These are phyloP conservation scores for Pseudocercospora eumusae DNA, from an alignment of 2,329 filamentous ascomycete species.

Conservation along the genomic window DNA sequence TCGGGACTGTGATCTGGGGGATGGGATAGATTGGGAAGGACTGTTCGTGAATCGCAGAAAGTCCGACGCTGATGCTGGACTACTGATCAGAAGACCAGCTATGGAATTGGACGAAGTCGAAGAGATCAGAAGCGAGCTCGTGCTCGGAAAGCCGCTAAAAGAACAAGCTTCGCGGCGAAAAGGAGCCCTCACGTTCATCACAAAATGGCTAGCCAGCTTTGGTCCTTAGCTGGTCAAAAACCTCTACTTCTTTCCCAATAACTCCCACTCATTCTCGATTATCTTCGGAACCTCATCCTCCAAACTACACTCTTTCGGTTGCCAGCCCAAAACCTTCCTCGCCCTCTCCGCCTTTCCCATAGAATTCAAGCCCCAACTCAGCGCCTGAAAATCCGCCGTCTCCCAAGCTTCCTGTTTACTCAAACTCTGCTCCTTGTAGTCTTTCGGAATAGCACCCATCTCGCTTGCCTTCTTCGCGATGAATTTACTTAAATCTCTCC, in stretches of 20 bases:
- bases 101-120: not conserved
- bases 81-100: not conserved
- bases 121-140: not conserved
- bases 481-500: conserved; percentile 45
- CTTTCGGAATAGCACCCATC: conserved; percentile 50
- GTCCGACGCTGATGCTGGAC: not conserved
- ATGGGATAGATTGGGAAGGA: not conserved
- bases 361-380: conserved; percentile 64
- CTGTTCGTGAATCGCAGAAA: not conserved
- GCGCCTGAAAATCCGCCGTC: conserved; percentile 51
- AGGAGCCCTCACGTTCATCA: not conserved
- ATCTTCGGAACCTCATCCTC: conserved; percentile 37
- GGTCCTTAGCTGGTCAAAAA: too few relatives aligned
- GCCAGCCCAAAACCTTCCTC: conserved; percentile 62
- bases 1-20: not conserved
- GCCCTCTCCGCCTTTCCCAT: conserved; percentile 58
- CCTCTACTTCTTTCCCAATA: not conserved
- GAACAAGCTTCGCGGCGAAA: not conserved
- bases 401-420: conserved; percentile 52
- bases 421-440: conserved; percentile 58
- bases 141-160: not conserved
- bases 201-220: not conserved
- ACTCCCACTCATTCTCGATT: conserved; percentile 35
- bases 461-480: conserved; percentile 30
- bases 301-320: conserved; percentile 45